A percentile compares a stretch with the other conserved stretches of the same genome.
These are phyloP conservation scores for Wallacemonas sp. DNA, from an alignment of 208 protist genomes.

Conservation along the genomic window DNA sequence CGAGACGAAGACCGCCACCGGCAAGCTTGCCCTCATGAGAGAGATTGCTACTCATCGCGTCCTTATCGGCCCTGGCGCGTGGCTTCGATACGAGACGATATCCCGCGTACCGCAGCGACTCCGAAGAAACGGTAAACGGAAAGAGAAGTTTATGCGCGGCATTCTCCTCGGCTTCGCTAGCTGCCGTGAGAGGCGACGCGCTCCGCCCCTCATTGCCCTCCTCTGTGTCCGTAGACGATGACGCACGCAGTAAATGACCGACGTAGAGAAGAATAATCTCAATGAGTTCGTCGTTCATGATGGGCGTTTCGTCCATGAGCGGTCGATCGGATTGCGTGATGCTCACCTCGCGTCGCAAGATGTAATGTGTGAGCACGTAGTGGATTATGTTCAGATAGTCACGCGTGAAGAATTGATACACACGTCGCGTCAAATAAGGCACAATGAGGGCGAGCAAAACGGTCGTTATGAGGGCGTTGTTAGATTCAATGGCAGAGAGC, in stretches of 20 bases:
- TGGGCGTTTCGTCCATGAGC: slow-evolving; percentile 3
- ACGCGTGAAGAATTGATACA: slow-evolving; percentile 42
- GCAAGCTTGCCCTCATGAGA: not conserved
- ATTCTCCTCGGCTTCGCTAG: not conserved
- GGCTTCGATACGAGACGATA: not conserved
- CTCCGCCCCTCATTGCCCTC: not conserved
- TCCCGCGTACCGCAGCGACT: slow-evolving; percentile 7
- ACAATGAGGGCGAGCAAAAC: slow-evolving; percentile 40
- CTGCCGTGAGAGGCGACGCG: too few relatives aligned
- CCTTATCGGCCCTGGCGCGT: not conserved
- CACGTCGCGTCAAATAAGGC: slow-evolving; percentile 26
- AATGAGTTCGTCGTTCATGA: slow-evolving; percentile 20
- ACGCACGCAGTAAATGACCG: not conserved
- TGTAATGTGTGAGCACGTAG: slow-evolving; percentile 15
- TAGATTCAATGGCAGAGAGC: slow-evolving; percentile 13
- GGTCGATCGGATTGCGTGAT: slow-evolving; percentile 21
- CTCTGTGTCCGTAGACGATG: not conserved
- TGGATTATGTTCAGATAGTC: slow-evolving; percentile 41
- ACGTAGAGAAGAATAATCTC: slow-evolving; percentile 28
- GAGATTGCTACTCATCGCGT: not conserved
- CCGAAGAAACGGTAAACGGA: not conserved
- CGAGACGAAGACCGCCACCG: not conserved
- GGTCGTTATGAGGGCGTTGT: slow-evolving; percentile 21
- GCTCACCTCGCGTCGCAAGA: slow-evolving; percentile 27
- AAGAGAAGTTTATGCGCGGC: not conserved